phyloP scores from a whole-genome alignment of 1,284 basidiomycete genomes.

The Chalciporus sp. region DNA sequence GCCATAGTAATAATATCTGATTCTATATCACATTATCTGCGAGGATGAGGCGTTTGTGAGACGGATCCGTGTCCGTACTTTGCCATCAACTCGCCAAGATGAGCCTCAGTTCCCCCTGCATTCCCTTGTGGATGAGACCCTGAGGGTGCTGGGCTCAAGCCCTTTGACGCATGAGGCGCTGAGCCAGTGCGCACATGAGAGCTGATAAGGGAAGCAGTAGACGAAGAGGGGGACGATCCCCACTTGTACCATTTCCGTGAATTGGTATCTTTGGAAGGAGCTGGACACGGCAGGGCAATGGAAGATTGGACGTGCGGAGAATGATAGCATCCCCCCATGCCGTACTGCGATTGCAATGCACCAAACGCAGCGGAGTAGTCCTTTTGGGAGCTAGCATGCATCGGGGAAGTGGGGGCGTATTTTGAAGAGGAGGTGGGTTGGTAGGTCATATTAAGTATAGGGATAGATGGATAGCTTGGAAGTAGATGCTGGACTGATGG shows the following conservation, averaged over 20 bases:
- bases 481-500: not conserved
- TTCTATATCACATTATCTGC: not conserved
- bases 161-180: not conserved
- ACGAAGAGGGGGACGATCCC: slow-evolving; percentile 13
- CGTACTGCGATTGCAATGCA: slow-evolving; percentile 23
- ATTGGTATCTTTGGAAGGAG: not conserved
- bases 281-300: not conserved
- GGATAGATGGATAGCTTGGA: not conserved
- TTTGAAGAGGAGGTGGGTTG: not conserved
- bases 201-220: slow-evolving; percentile 20
- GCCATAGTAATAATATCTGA: not conserved
- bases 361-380: slow-evolving; percentile 29
- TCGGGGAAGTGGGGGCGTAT: not conserved
- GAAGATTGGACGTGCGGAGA: not conserved
- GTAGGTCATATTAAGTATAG: not conserved
- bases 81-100: slow-evolving; percentile 3
- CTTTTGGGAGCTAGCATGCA: slow-evolving; percentile 15
- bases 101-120: not conserved
- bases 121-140: not conserved
- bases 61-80: slow-evolving; percentile 3
- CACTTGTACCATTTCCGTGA: slow-evolving; percentile 23
- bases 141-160: not conserved
- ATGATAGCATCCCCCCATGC: slow-evolving; percentile 24
- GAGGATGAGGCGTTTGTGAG: slow-evolving; percentile 1
- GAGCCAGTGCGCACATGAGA: not conserved